A percentile compares a stretch with the other conserved stretches of the same genome.
Conservation (phyloP, 768 basidiomycete species). For the Leccinum imitatum region DNA sequence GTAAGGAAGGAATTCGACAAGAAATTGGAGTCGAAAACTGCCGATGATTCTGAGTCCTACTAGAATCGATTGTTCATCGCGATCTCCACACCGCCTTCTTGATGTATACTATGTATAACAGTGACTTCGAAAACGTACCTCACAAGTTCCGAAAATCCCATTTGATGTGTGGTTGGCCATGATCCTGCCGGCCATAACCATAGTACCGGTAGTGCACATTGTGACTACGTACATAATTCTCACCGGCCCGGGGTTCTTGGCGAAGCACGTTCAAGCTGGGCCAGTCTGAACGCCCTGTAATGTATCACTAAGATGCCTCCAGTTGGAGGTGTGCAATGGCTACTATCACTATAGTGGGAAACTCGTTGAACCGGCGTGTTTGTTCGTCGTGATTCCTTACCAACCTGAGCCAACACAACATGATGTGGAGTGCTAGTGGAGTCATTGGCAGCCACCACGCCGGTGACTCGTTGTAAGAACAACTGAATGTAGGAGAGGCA, state of each 20-base stretch:
- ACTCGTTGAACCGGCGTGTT: not conserved
- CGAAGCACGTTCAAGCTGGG: not conserved
- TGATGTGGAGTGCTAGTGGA: not conserved
- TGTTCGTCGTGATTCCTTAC: not conserved
- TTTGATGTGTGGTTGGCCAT: not conserved
- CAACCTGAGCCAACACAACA: not conserved
- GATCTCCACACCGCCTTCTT: not conserved
- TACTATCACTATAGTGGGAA: not conserved
- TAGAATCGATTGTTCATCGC: not conserved
- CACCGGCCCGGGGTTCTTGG: not conserved
- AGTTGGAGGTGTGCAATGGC: not conserved
- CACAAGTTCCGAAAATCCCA: not conserved
- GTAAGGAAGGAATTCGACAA: slow-evolving; percentile 13
- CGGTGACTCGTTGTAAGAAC: slow-evolving; percentile 2
- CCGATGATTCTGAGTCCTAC: not conserved
- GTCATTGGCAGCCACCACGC: slow-evolving; percentile 3
- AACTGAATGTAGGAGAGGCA: not conserved
- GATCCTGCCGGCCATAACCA: not conserved
- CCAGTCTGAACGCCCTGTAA: not conserved
- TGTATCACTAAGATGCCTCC: not conserved
- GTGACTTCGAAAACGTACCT: not conserved
- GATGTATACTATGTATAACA: not conserved
- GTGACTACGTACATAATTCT: not conserved
- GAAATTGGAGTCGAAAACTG: not conserved
- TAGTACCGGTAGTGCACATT: not conserved